Evolutionary conservation across 2,329 filamentous ascomycete genomes (phyloP).

Genomic region (Colletotrichum sp.): DNA sequence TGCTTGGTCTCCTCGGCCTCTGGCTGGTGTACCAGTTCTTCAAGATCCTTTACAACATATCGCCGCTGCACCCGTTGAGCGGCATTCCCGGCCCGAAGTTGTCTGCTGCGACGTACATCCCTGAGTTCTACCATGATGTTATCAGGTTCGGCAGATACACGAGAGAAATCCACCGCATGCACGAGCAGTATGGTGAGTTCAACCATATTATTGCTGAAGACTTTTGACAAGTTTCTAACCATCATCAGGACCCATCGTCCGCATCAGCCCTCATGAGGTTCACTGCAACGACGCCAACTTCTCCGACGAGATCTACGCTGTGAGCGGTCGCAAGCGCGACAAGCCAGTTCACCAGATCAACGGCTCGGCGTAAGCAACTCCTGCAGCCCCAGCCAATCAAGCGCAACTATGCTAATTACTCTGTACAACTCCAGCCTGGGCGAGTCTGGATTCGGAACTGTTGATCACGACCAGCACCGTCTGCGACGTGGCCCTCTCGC

Average conservation of each 20-base stretch:
- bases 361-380: slow-evolving; percentile 11
- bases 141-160: slow-evolving; percentile 39
- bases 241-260: slow-evolving; percentile 36
- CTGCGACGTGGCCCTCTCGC: slow-evolving; percentile 28
- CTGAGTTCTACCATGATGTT: slow-evolving; percentile 43
- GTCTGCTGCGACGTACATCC: slow-evolving; percentile 37
- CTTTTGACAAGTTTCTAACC: background rate
- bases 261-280: slow-evolving; percentile 43
- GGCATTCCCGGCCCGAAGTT: slow-evolving; percentile 41
- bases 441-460: slow-evolving; percentile 27
- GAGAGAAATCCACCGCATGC: slow-evolving; percentile 36
- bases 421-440: slow-evolving; percentile 19
- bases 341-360: slow-evolving; percentile 23
- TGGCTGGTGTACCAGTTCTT: slow-evolving; percentile 34
- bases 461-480: slow-evolving; percentile 30
- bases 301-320: slow-evolving; percentile 42
- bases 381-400: background rate
- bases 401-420: background rate
- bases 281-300: slow-evolving; percentile 41
- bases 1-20: slow-evolving; percentile 22
- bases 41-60: slow-evolving; percentile 37
- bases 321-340: slow-evolving; percentile 20
- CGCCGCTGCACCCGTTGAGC: slow-evolving; percentile 41
- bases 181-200: slow-evolving; percentile 37
- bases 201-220: background rate